These are phyloP conservation scores for Podosphaera fusca DNA, from an alignment of 2,329 filamentous ascomycete genomes.

Conservation along the genomic window DNA sequence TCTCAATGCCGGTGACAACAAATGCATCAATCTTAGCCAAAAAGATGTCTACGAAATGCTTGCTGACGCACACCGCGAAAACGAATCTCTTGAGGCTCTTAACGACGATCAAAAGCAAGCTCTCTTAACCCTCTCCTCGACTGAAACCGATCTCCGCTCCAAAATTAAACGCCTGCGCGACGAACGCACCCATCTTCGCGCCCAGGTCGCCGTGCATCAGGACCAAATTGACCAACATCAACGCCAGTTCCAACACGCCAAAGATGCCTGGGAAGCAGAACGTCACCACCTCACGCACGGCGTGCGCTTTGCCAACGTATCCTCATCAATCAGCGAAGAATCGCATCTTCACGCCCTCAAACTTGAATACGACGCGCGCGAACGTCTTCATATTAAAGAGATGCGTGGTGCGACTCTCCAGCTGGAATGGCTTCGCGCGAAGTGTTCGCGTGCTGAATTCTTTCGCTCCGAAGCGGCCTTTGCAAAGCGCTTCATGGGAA, in stretches of 20 bases:
- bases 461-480: slow-evolving; percentile 63
- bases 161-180: slow-evolving; percentile 49
- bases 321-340: slow-evolving; percentile 15
- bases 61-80: slow-evolving; percentile 37
- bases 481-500: slow-evolving; percentile 63
- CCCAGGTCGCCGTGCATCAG: slow-evolving; percentile 7
- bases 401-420: slow-evolving; percentile 67
- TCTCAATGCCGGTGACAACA: slow-evolving; percentile 30
- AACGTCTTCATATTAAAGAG: slow-evolving; percentile 50
- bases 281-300: slow-evolving; percentile 19
- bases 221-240: slow-evolving; percentile 15
- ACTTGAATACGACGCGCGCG: slow-evolving; percentile 18
- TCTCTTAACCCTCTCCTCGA: slow-evolving; percentile 30
- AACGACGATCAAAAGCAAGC: slow-evolving; percentile 45
- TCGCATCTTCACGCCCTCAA: slow-evolving; percentile 18
- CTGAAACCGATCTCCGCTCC: slow-evolving; percentile 35
- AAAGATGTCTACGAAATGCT: slow-evolving; percentile 36
- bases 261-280: slow-evolving; percentile 24
- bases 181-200: slow-evolving; percentile 27
- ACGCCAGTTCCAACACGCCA: slow-evolving; percentile 18
- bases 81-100: slow-evolving; percentile 48
- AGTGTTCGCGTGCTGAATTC: slow-evolving; percentile 55
- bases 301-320: slow-evolving; percentile 19
- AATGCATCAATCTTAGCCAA: slow-evolving; percentile 33
- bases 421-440: slow-evolving; percentile 72